Percentiles rank a stretch among this genome's conserved stretches.
Conservation (phyloP, 768 basidiomycete genomes). For the Collybia sordida region DNA sequence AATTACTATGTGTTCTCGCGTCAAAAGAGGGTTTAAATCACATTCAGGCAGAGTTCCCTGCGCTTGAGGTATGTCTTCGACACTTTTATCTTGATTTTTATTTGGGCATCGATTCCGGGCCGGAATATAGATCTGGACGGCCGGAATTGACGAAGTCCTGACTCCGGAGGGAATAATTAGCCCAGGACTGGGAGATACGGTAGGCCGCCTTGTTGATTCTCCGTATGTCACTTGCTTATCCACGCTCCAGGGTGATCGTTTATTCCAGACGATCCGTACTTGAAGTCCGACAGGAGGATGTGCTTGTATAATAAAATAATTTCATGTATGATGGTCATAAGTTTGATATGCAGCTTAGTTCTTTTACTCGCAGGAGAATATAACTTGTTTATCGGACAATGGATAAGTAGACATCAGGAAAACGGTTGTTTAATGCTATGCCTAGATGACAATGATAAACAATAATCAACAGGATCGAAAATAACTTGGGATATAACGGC, state of each 20-base stretch:
- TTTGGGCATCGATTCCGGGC: too few relatives aligned
- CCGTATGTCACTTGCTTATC: neutral
- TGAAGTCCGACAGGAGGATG: constrained; percentile 15
- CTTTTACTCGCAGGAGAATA: too few relatives aligned
- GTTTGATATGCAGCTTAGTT: too few relatives aligned
- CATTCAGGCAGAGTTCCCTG: constrained; percentile 68
- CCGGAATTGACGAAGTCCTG: constrained; percentile 73
- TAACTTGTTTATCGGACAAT: too few relatives aligned
- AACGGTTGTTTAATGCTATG: too few relatives aligned
- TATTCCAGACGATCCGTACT: constrained; percentile 70
- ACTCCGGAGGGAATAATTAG: constrained; percentile 76
- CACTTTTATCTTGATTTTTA: too few relatives aligned
- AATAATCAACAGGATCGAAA: too few relatives aligned
- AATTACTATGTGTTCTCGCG: constrained; percentile 79
- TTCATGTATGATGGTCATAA: too few relatives aligned
- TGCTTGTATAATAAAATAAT: neutral
- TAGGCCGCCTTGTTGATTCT: constrained; percentile 43
- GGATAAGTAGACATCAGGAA: too few relatives aligned
- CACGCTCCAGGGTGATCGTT: constrained; percentile 72
- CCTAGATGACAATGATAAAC: too few relatives aligned
- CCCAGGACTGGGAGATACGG: constrained; percentile 92
- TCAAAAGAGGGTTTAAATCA: constrained; percentile 71
- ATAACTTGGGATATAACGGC: too few relatives aligned
- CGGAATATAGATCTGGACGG: constrained; percentile 73
- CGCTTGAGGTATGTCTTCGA: constrained; percentile 70